Base-by-base conservation (phyloP, 169 alveolate species). In the Fabrea salina region DNA sequence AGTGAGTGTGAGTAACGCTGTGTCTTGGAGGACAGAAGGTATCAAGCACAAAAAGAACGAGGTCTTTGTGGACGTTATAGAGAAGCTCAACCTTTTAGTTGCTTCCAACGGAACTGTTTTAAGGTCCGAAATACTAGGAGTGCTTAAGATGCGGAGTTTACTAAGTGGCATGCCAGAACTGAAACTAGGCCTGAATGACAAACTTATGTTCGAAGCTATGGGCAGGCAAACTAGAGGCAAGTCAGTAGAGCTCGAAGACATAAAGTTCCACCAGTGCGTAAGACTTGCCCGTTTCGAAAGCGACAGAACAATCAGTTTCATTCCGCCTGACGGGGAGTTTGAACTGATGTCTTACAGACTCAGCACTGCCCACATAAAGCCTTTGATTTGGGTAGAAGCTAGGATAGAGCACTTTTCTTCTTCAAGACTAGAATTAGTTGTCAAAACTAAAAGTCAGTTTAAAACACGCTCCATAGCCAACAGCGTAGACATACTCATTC, bases 301-400 rank as follows among this genome's bases (percentile, higher is more conserved):
- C 71, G 99, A 98, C 79, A 91, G 99, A 77, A 96, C 99, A 25
- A 98, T 98, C 41, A 93, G 98, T 61, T 98, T 98, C 89, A 97
- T 97, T 35, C 99, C 99, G 5, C 99, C 99, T 16, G 99, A 98
- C 87, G 99, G 99, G 11, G 99, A 96, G 83, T 98, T 98, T 86
- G 99, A 97, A 86, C 93, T 98, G 37, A 97, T 98, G 99, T 94
- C 98, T 19, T 98, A 98, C 85, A 94, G 99, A 66, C 93, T 98
- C 32, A 97, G 96, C 90, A 93, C 96, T 33, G n/a, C n/a, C n/a
- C 90, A 83, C 50, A 98, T 98, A 19, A 98, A 98, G 82, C 99
- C 99, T 13, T 90, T 98, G 41, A 96, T 98, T 47, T 96, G 98
- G 97, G 97, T 98, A 44, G 99, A 98, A 83, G 95, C 95, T 50